These are phyloP conservation scores for Annulohypoxylon nitens DNA, from an alignment of 495 filamentous ascomycete species.

Conservation along the genomic window DNA sequence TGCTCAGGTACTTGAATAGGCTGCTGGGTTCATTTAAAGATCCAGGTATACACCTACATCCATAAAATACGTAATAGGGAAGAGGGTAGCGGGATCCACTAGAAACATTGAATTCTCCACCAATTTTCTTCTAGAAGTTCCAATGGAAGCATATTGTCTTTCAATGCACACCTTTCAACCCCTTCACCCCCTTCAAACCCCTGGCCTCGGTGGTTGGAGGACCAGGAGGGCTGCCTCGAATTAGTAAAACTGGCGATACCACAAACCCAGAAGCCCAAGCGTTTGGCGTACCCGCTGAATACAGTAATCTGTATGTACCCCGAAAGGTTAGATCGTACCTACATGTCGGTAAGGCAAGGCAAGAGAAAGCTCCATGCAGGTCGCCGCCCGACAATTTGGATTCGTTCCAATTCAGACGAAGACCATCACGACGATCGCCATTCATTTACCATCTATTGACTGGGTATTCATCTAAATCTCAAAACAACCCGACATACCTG, in stretches of 20 bases:
- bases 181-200: slow-evolving; percentile 37
- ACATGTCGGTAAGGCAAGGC: slow-evolving; percentile 30
- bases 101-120: slow-evolving; percentile 24
- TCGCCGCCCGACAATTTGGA: slow-evolving; percentile 39
- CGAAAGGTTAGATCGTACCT: slow-evolving; percentile 34
- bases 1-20: neutral
- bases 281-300: slow-evolving; percentile 38
- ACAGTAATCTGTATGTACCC: slow-evolving; percentile 25
- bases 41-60: neutral
- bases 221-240: slow-evolving; percentile 5
- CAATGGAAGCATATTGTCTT: slow-evolving; percentile 30
- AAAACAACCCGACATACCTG: slow-evolving; percentile 1
- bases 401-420: slow-evolving; percentile 32
- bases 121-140: slow-evolving; percentile 44
- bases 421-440: slow-evolving; percentile 5
- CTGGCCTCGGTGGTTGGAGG: slow-evolving; percentile 14
- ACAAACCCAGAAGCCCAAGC: neutral
- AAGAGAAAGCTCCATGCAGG: slow-evolving; percentile 30
- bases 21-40: neutral
- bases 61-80: too few relatives aligned
- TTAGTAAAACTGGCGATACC: slow-evolving; percentile 17
- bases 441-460: neutral
- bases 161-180: slow-evolving; percentile 42
- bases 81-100: slow-evolving; percentile 13
- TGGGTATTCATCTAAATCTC: slow-evolving; percentile 4